These are phyloP conservation scores for Naumovozyma dairenensis DNA, from an alignment of 805 yeast genomes.

Conservation along the genomic window DNA sequence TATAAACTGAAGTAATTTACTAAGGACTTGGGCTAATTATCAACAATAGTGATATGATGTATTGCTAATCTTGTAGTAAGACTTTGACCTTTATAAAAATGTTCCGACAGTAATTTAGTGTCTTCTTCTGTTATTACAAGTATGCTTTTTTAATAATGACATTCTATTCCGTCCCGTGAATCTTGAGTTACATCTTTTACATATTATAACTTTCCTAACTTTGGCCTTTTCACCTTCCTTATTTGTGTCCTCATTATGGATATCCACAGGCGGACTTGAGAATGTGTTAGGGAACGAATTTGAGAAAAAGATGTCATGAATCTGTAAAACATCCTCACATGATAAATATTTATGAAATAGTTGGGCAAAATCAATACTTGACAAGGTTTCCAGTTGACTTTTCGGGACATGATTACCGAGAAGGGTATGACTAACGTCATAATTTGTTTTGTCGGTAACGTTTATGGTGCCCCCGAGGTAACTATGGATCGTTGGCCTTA, in stretches of 20 bases:
- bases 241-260: too few species aligned
- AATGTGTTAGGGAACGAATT: background rate
- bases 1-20: too few species aligned
- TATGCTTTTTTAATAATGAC: slow-evolving; percentile 13
- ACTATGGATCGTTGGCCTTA: slow-evolving; percentile 19
- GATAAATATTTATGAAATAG: slow-evolving; percentile 24
- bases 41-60: too few species aligned
- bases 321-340: slow-evolving; percentile 23
- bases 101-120: background rate
- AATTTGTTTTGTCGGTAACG: slow-evolving; percentile 16
- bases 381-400: slow-evolving; percentile 24
- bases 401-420: slow-evolving; percentile 28
- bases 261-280: background rate
- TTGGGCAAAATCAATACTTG: slow-evolving; percentile 27
- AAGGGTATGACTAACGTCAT: slow-evolving; percentile 24
- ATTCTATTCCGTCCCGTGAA: slow-evolving; percentile 20
- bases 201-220: slow-evolving; percentile 20
- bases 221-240: background rate
- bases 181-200: slow-evolving; percentile 18
- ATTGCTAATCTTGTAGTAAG: too few species aligned
- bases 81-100: too few species aligned
- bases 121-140: slow-evolving; percentile 7
- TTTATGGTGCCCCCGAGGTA: slow-evolving; percentile 25
- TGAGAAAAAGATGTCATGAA: slow-evolving; percentile 17
- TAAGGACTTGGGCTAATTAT: too few species aligned